These are phyloP conservation scores for Euclidium syriacum DNA, from an alignment of 345 rosid species.

Conservation along the genomic window DNA sequence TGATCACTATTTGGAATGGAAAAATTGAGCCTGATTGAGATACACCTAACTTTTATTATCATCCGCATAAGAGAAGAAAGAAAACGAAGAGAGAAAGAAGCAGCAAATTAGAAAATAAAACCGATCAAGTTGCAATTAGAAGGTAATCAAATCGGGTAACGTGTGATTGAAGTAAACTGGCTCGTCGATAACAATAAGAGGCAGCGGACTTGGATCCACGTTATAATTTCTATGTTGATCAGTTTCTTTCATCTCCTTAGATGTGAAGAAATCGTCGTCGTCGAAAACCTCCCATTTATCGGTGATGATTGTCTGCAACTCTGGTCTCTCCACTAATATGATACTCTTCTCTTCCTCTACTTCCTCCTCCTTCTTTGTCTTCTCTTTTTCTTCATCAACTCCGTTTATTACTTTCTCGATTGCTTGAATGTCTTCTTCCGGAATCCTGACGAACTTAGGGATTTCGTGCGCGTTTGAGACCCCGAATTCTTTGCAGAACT, in stretches of 20 bases:
- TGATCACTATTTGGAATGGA: too few relatives aligned
- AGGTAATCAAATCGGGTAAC: slow-evolving; percentile 34
- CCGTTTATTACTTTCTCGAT: slow-evolving; percentile 45
- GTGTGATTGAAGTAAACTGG: slow-evolving; percentile 24
- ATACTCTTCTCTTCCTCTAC: slow-evolving; percentile 27
- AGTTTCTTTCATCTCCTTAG: slow-evolving; percentile 14
- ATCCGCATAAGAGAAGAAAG: slow-evolving; percentile 2
- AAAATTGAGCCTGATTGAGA: too few relatives aligned
- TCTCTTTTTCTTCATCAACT: slow-evolving; percentile 13
- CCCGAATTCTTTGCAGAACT: slow-evolving; percentile 52
- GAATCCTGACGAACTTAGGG: slow-evolving; percentile 41
- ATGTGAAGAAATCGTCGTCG: slow-evolving; percentile 17
- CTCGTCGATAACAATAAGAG: slow-evolving; percentile 32
- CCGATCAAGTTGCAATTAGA: slow-evolving; percentile 18
- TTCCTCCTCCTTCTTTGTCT: slow-evolving; percentile 2
- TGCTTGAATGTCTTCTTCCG: slow-evolving; percentile 44
- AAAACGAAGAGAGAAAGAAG: neutral
- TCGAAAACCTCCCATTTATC: slow-evolving; percentile 35
- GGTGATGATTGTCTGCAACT: slow-evolving; percentile 26
- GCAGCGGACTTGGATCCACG: slow-evolving; percentile 17
- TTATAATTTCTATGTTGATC: neutral
- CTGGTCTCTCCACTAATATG: slow-evolving; percentile 16
- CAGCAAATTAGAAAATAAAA: neutral
- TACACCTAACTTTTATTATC: slow-evolving; percentile 20
- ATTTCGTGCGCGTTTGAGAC: slow-evolving; percentile 51